Evolutionary conservation across 352 stramenopile genomes (phyloP), one percentile per base, ranked within the genome.

Genomic region (Achlya hypogyna): DNA sequence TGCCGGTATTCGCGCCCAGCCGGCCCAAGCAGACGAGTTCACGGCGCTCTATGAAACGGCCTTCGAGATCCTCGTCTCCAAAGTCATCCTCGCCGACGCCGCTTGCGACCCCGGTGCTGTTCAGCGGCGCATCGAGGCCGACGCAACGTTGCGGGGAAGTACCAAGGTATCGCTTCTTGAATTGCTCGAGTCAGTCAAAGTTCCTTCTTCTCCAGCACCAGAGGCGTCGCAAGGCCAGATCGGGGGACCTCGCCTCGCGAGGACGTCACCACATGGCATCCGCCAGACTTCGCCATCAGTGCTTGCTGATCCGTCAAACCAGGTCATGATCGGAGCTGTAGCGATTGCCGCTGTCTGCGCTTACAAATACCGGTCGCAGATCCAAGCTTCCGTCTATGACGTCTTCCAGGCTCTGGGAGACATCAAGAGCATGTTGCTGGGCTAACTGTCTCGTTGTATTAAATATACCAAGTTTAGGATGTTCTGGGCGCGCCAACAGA

Each of bases 361-460:
- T 16, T 51, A 59, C 47, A 67, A 67, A 18, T 67, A 67, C 60
- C 60, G 60, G 25, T 67, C 60, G n/a, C 60, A 67, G 5, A 20
- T 67, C 20, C 38, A 67, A 25, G 51, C 60, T 31, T 67, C 60
- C 14, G 27, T 47, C 0, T 22, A 40, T 28, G 60, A 67, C 22
- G 27, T 67, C 47, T 6, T 67, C n/a, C 20, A 49, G 18, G 51
- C 60, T 31, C 34, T 67, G 3, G 22, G 32, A 12, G 60, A 67
- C 10, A 49, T 53, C 31, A 67, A 67, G 27, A 45, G 60, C 16
- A 42, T 67, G 42, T 58, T 67, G 29, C 51, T 67, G 56, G 60
- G 60, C 25, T 67, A 67, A 51, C 1, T 5, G 10, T 45, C 38
- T 10, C 38, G n/a, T 45, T 45, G 14, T 45, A 20, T 56, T 56